Conservation (phyloP, 345 rosid species). For the Bruguiera gymnorhiza region DNA sequence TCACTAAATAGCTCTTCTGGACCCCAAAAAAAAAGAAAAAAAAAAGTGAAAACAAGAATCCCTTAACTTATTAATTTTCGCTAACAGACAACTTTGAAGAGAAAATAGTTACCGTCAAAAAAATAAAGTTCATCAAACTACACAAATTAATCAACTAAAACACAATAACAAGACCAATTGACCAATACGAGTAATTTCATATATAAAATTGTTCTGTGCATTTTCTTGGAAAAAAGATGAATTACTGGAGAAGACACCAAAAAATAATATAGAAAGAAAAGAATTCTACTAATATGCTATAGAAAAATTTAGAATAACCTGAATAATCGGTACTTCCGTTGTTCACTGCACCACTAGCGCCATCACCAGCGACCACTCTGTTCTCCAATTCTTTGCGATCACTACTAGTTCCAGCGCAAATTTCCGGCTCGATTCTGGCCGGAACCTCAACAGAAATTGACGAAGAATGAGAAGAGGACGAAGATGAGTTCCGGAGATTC, state of each 20-base stretch:
- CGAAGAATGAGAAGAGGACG: constrained; percentile 22
- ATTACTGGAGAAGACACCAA: background rate
- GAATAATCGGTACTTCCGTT: constrained; percentile 38
- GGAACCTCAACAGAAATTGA: constrained; percentile 40
- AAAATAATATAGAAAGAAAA: background rate
- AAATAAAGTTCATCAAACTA: background rate
- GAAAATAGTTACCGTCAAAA: background rate
- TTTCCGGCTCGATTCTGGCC: constrained; percentile 37
- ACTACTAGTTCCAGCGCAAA: constrained; percentile 30
- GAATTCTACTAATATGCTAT: background rate
- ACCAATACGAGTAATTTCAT: background rate
- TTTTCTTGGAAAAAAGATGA: background rate
- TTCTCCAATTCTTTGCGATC: constrained; percentile 29
- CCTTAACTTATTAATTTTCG: too few species aligned
- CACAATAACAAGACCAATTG: background rate
- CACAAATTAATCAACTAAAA: background rate
- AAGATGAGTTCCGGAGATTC: constrained; percentile 27
- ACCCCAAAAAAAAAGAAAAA: background rate
- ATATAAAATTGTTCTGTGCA: background rate
- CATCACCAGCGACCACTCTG: constrained; percentile 27
- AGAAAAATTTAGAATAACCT: constrained; percentile 31
- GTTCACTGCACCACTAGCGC: constrained; percentile 21
- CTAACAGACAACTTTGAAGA: too few species aligned
- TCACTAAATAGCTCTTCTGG: background rate
- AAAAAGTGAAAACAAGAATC: too few species aligned